Evolutionary conservation across 75 land plant species (phyloP), one percentile per base, ranked within the genome.

Genomic region (Cunninghamia lanceolata): DNA sequence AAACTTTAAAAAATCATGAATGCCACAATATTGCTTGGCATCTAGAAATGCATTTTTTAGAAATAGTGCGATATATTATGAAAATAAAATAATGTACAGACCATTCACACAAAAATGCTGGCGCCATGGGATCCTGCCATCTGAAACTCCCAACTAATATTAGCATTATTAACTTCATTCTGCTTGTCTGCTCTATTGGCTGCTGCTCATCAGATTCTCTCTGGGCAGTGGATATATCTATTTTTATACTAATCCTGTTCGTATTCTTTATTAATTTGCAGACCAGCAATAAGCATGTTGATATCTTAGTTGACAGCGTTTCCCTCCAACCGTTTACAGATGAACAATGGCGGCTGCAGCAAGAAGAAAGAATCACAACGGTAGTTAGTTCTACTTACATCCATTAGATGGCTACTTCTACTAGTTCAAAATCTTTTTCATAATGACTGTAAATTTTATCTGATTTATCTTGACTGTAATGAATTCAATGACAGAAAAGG

Each of bases 321-420:
- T 91, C 98, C 3, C 83, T 96, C 32, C 98, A 96, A 85, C 94
- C 95, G 9, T 96, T 96, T 82, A 88, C 93, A 30, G 89, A 87
- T 3, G 88, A 91, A 32, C 86, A 96, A 81, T 96, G 98, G 98
- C 84, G 82, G 36, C 30, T 50, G 63, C 94, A 96, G 45, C 98
- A 96, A 75, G 73, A 83, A 39, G 47, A 84, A 7, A 83, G 82
- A 54, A 90, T 85, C 7, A 38, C 52, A 36, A 32, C 46, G 83
- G 95, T 93, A 85, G 70, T 73, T 84, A 9, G 21, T 34, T 47
- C 7, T 63, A 8, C 2, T 63, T 63, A 25, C 19, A 4, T 56
- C 30, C 68, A 50, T 50, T 50, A 13, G 53, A 50, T 47, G 9
- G 52, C 52, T 11, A 47, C 52, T 9, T 47, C 11, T 47, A 47